Evolutionary conservation across 768 basidiomycete species (phyloP).

Genomic region (Ramaria rubella): DNA sequence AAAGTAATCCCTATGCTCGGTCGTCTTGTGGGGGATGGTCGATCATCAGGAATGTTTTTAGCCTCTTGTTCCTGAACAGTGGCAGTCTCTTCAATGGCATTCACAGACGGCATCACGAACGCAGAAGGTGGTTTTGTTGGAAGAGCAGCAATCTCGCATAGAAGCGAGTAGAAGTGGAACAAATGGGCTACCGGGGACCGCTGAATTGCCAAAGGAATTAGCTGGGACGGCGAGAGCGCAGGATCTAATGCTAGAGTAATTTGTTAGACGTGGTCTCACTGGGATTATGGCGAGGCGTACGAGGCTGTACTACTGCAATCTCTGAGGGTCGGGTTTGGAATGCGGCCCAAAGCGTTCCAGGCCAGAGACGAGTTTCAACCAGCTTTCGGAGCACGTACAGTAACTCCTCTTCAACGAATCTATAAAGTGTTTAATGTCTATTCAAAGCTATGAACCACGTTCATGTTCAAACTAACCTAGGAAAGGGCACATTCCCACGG

Average conservation of each 20-base stretch:
- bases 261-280: neutral
- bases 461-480: conserved; percentile 47
- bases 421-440: conserved; percentile 22
- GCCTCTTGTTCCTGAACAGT: conserved; percentile 1
- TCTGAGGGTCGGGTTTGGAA: conserved; percentile 57
- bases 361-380: conserved; percentile 62
- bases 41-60: too few species aligned
- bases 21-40: conserved; percentile 11
- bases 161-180: conserved; percentile 77
- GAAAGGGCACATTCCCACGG: conserved; percentile 84
- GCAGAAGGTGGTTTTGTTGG: conserved; percentile 60
- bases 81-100: conserved; percentile 2
- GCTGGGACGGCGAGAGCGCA: conserved; percentile 40
- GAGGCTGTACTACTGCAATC: conserved; percentile 48
- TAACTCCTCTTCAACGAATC: conserved; percentile 84
- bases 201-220: conserved; percentile 65
- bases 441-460: neutral
- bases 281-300: conserved; percentile 32
- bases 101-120: conserved; percentile 40
- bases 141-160: conserved; percentile 75
- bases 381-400: conserved; percentile 78
- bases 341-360: conserved; percentile 72
- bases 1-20: conserved; percentile 20
- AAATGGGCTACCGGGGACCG: conserved; percentile 77
- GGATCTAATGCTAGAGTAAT: conserved; percentile 35